Conservation (phyloP, 2,329 filamentous ascomycete genomes). For the Cladorrhinum sp. region DNA sequence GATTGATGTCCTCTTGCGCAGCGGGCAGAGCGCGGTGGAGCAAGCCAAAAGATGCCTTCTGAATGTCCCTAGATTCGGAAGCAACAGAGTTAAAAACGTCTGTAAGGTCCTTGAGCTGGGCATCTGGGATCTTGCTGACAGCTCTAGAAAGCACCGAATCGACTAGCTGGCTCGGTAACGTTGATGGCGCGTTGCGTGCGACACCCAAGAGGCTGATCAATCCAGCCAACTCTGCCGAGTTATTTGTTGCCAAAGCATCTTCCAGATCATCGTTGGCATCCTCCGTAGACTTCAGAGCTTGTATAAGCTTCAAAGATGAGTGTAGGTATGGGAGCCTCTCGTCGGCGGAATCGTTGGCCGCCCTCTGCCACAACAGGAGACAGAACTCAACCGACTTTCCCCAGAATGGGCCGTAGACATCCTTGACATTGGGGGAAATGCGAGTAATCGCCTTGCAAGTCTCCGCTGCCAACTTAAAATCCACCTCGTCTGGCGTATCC, state of each 20-base stretch:
- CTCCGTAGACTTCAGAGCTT: constrained; percentile 58
- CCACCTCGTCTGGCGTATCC: constrained; percentile 46
- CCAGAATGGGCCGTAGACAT: constrained; percentile 90
- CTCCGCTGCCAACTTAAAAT: constrained; percentile 46
- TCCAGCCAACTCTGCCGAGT: constrained; percentile 52
- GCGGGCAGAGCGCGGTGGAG: constrained; percentile 77
- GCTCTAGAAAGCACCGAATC: constrained; percentile 71
- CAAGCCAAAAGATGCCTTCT: constrained; percentile 75
- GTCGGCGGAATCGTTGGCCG: constrained; percentile 41
- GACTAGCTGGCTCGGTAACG: constrained; percentile 70
- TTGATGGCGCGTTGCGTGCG: constrained; percentile 37
- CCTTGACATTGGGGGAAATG: constrained; percentile 70
- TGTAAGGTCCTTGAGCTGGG: constrained; percentile 59
- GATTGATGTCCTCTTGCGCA: constrained; percentile 74
- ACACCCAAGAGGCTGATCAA: constrained; percentile 63
- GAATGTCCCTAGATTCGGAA: constrained; percentile 70
- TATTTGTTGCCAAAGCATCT: constrained; percentile 65
- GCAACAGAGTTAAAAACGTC: constrained; percentile 75
- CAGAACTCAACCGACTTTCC: constrained; percentile 60
- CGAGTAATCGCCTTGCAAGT: constrained; percentile 55
- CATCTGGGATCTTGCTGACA: constrained; percentile 60
- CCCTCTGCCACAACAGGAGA: constrained; percentile 54
- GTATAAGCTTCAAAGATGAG: constrained; percentile 69
- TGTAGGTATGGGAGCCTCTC: constrained; percentile 61
- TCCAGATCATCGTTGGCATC: constrained; percentile 83